Conservation (phyloP, 1,139 yeast species). For the Geotrichum citri-aurantii region DNA sequence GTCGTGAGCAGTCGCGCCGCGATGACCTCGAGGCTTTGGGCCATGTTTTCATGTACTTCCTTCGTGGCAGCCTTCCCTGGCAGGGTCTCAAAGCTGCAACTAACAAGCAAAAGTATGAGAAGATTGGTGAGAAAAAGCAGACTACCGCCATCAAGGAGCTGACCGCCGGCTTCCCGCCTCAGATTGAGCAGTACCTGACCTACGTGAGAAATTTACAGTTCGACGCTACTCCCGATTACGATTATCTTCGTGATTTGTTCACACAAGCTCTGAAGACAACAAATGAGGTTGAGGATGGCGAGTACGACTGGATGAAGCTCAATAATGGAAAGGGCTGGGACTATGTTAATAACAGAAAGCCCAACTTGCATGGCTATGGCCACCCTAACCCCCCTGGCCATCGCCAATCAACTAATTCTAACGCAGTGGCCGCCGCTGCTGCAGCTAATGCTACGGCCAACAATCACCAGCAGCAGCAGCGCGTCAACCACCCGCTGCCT, state of each 20-base stretch:
- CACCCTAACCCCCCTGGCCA: conserved; percentile 51
- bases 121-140: conserved; percentile 91
- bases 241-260: conserved; percentile 70
- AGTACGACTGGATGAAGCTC: conserved; percentile 91
- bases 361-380: conserved; percentile 89
- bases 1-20: conserved; percentile 92
- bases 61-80: conserved; percentile 96
- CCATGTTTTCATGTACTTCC: conserved; percentile 88
- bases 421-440: not conserved
- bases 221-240: conserved; percentile 94
- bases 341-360: conserved; percentile 70
- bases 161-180: conserved; percentile 78
- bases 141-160: conserved; percentile 73
- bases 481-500: conserved; percentile 25
- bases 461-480: conserved; percentile 16
- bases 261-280: conserved; percentile 64
- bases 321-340: conserved; percentile 95
- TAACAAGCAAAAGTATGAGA: conserved; percentile 92
- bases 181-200: conserved; percentile 79
- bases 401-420: conserved; percentile 2
- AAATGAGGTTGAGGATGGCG: conserved; percentile 75
- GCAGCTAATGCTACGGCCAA: not conserved
- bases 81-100: conserved; percentile 98
- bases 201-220: conserved; percentile 79
- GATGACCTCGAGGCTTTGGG: conserved; percentile 95